Base-by-base conservation (phyloP, 768 basidiomycete species). In the Pholiota molesta region DNA sequence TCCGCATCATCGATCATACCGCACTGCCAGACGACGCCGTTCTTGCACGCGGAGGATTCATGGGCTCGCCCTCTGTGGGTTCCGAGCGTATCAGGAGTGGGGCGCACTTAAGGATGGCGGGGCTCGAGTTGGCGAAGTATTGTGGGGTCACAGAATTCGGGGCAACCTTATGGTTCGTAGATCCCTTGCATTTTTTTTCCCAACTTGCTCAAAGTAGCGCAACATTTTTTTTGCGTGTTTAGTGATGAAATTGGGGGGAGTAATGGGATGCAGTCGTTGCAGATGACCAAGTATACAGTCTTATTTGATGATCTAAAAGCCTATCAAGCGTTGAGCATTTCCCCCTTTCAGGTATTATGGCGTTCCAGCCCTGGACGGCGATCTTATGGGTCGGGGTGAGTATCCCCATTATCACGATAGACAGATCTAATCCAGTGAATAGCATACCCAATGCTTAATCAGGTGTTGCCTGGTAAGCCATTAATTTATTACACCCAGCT, bases 1-100 rank as follows among this genome's bases (percentile, higher is more conserved):
- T 85, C 52, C 75, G 78, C 17, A 78, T 86, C 10, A 67, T 85
- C 21, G 83, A 85, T 62, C 66, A 81, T 14, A 71, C 73, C 10
- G 74, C 77, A 44, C 71, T 87, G 7, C 39, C 72, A 0, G 75
- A 80, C 23, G 81, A 83, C 37, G 81, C 79, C 2, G 40, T 79
- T 21, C 68, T 75, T 21, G 69, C 61, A 17, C 70, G 75, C 10
- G 75, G 75, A 71, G 73, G 72, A 13, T 75, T 72, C 45, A 74
- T 85, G 74, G 79, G 82, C 0, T 80, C 79, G 2, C 75, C 75
- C 54, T 77, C 74, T 0, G 75, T 75, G 5, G 65, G 68, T 14
- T 70, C 67, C 1, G 74, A 73, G 53, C 68, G 73, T 5, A 60
- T 75, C n/a, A 61, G 59, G 26, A 66, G 72, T 13, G 68, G 66